Conservation (phyloP, 2,329 filamentous ascomycete species). For the Pezicula neosporulosa region DNA sequence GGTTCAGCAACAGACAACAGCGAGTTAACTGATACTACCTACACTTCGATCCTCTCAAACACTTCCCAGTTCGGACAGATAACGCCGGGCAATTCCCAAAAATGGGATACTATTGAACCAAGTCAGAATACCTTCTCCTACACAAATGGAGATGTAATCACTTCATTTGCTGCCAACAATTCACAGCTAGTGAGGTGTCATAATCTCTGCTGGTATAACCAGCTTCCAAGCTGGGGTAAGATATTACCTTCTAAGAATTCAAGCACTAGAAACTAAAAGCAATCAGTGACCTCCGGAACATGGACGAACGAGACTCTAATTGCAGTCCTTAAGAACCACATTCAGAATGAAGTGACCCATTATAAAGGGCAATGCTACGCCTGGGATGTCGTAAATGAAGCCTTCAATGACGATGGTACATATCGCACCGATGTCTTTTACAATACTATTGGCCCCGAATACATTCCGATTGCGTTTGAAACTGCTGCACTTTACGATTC, state of each 20-base stretch:
- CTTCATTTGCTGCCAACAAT: conserved; percentile 43
- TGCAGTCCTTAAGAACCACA: conserved; percentile 55
- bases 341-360: conserved; percentile 54
- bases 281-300: conserved; percentile 35
- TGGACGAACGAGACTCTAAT: conserved; percentile 59
- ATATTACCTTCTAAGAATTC: background rate
- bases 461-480: conserved; percentile 35
- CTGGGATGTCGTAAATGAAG: conserved; percentile 68
- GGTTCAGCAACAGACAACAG: conserved; percentile 56
- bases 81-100: conserved; percentile 61
- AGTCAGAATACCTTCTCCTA: conserved; percentile 53
- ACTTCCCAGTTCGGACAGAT: conserved; percentile 59
- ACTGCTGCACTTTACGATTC: conserved; percentile 22
- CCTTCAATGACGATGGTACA: conserved; percentile 53
- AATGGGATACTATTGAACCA: conserved; percentile 62
- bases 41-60: conserved; percentile 52
- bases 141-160: conserved; percentile 51
- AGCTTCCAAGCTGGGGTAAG: conserved; percentile 47
- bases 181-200: conserved; percentile 58
- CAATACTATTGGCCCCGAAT: conserved; percentile 47
- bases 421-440: conserved; percentile 52
- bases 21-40: conserved; percentile 44
- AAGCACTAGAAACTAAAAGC: background rate
- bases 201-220: conserved; percentile 47
- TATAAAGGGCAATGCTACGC: conserved; percentile 59